phyloP scores from a whole-genome alignment of 1,284 basidiomycete genomes.

The Melampsora allii-populina region DNA sequence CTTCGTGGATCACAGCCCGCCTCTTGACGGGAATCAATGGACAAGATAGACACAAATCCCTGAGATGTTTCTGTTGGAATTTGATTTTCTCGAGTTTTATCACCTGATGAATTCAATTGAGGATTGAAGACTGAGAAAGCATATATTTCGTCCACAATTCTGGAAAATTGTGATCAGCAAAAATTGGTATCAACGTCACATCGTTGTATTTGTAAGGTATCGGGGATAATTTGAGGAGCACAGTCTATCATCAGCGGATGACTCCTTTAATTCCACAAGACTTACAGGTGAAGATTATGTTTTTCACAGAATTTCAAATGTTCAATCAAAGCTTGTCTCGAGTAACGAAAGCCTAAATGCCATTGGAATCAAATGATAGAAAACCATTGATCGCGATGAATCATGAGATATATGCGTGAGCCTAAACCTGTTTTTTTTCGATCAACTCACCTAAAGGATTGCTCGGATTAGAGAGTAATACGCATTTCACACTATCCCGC shows the following conservation, averaged over 20 bases:
- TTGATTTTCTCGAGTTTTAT: background rate
- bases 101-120: background rate
- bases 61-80: background rate
- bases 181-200: background rate
- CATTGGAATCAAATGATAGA: background rate
- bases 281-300: conserved; percentile 29
- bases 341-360: conserved; percentile 8
- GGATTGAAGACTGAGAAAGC: conserved; percentile 26
- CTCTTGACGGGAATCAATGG: background rate
- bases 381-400: background rate
- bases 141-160: conserved; percentile 35
- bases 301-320: conserved; percentile 26
- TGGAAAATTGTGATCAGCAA: background rate
- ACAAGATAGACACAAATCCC: background rate
- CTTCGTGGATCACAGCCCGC: background rate
- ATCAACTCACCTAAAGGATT: conserved; percentile 23
- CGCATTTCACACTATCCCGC: conserved; percentile 4
- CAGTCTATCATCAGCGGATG: background rate
- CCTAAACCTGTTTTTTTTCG: too few species aligned
- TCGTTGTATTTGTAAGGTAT: background rate
- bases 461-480: conserved; percentile 29
- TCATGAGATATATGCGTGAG: too few species aligned
- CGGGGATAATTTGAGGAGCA: background rate
- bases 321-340: conserved; percentile 7
- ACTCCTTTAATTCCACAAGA: background rate